These are phyloP conservation scores for Amanita rimosa DNA, from an alignment of 768 basidiomycete genomes.

Conservation along the genomic window DNA sequence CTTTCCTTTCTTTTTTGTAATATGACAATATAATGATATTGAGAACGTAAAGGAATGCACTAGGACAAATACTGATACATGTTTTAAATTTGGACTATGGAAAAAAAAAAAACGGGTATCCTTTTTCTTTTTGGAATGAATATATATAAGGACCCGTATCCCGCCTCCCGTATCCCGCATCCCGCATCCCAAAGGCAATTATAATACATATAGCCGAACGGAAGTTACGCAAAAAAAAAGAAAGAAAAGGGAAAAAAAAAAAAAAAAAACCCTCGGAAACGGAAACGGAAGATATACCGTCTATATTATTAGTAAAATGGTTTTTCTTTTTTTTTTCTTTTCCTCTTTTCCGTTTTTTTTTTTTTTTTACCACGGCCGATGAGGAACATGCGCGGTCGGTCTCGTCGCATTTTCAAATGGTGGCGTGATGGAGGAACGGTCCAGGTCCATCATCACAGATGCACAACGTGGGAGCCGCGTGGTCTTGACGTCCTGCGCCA, in stretches of 20 bases:
- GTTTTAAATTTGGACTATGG: background rate
- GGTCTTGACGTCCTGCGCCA: background rate
- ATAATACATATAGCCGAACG: too few relatives aligned
- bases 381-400: background rate
- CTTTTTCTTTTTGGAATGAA: background rate
- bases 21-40: background rate
- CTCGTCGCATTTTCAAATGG: background rate
- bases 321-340: too few relatives aligned
- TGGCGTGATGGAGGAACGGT: background rate
- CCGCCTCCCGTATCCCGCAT: too few relatives aligned
- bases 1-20: background rate
- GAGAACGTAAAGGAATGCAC: background rate
- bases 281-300: too few relatives aligned
- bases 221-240: too few relatives aligned
- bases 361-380: conserved; percentile 6
- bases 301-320: too few relatives aligned
- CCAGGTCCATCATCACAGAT: background rate
- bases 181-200: too few relatives aligned
- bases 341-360: too few relatives aligned
- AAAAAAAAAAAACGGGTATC: background rate
- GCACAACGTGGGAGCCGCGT: background rate
- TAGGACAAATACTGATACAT: conserved; percentile 4
- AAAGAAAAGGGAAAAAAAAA: background rate
- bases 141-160: background rate
- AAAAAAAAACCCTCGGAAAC: too few relatives aligned